phyloP scores from a whole-genome alignment of 139 green algal genomes.

The Tetraselmis striata region DNA sequence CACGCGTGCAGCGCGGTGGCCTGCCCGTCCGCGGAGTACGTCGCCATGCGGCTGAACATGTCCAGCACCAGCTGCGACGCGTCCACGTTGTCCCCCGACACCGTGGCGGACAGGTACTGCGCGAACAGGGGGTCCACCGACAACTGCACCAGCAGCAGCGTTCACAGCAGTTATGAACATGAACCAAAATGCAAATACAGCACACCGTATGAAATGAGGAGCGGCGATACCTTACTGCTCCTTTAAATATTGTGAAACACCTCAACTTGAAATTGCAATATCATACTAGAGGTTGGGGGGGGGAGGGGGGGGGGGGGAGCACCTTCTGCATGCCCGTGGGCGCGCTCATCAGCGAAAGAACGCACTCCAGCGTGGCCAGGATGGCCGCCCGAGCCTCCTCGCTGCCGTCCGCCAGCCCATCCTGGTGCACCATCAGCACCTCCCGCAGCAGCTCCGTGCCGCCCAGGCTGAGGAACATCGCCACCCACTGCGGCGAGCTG shows the following conservation, averaged over 20 bases:
- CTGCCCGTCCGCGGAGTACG: conserved; percentile 27
- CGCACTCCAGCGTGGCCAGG: conserved; percentile 24
- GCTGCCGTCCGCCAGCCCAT: conserved; percentile 18
- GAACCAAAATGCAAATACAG: too few relatives aligned
- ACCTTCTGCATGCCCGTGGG: conserved; percentile 21
- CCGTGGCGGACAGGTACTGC: conserved; percentile 2
- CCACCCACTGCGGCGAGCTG: conserved; percentile 21
- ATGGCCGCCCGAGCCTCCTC: conserved; percentile 15
- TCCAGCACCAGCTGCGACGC: conserved; percentile 27
- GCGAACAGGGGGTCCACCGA: conserved; percentile 6
- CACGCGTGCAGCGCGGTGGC: conserved; percentile 8
- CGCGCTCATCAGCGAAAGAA: conserved; percentile 30
- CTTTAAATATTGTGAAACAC: too few relatives aligned
- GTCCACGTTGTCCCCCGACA: conserved; percentile 13
- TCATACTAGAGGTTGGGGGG: too few relatives aligned
- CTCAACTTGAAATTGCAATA: too few relatives aligned
- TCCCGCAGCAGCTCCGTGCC: conserved; percentile 30
- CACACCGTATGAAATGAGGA: not conserved
- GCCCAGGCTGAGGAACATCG: conserved; percentile 29
- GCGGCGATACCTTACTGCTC: too few relatives aligned
- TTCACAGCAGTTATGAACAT: too few relatives aligned
- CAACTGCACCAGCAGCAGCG: not conserved
- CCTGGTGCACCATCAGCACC: conserved; percentile 24
- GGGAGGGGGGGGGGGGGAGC: too few relatives aligned
- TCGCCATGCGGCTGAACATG: conserved; percentile 29